Evolutionary conservation across 306 rosid species (phyloP).

Genomic region (Citrullus amarus): DNA sequence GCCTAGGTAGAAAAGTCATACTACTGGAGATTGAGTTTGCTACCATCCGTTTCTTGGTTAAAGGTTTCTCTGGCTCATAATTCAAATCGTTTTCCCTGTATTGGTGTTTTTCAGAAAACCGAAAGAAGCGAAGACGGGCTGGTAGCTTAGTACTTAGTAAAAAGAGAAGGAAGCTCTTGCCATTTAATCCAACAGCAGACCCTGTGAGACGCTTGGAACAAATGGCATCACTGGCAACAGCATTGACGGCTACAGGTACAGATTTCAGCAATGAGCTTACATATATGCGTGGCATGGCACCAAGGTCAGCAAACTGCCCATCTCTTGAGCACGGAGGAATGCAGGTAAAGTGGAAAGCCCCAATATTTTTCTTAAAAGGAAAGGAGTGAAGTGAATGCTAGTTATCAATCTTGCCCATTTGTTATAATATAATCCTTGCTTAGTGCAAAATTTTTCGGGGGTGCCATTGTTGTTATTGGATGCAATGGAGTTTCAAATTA

Average conservation of each 20-base stretch:
- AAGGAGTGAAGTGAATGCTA: background rate
- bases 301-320: conserved; percentile 53
- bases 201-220: conserved; percentile 52
- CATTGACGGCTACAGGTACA: conserved; percentile 59
- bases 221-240: conserved; percentile 92
- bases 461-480: background rate
- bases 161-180: conserved; percentile 52
- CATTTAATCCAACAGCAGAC: conserved; percentile 53
- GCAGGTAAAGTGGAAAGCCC: conserved; percentile 43
- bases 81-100: background rate
- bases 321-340: conserved; percentile 71
- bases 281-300: conserved; percentile 65
- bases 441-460: background rate
- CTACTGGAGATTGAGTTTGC: background rate
- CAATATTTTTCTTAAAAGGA: background rate
- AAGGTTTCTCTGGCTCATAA: background rate
- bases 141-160: conserved; percentile 44
- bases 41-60: background rate
- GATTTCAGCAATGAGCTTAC: conserved; percentile 62
- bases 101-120: conserved; percentile 22
- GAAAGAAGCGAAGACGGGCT: conserved; percentile 48
- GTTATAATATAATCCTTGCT: background rate
- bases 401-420: background rate
- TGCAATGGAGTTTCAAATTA: background rate
- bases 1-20: conserved; percentile 31